phyloP scores from a whole-genome alignment of 164 flowering plant species.

The Piper longum region DNA sequence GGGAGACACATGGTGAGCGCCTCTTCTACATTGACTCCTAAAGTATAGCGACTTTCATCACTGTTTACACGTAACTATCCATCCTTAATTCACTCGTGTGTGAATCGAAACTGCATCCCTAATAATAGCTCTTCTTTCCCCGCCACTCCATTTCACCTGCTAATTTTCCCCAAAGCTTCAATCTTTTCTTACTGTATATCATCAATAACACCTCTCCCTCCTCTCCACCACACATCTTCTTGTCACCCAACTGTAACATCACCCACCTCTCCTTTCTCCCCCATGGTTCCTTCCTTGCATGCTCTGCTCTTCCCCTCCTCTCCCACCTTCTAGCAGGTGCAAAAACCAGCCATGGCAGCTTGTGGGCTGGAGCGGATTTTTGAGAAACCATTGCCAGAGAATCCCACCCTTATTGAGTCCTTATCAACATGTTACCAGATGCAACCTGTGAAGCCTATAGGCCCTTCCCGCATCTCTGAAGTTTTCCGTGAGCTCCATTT shows the following conservation, averaged over 20 bases:
- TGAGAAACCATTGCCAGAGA: slow-evolving; percentile 46
- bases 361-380: slow-evolving; percentile 61
- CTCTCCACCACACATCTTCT: no score
- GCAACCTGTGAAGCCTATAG: slow-evolving; percentile 12
- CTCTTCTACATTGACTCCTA: no score
- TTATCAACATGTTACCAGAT: slow-evolving; percentile 45
- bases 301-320: no score
- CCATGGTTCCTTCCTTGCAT: neutral
- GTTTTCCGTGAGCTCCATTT: slow-evolving; percentile 72
- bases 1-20: neutral
- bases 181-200: no score
- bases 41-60: neutral
- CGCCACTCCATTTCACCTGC: neutral
- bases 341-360: slow-evolving; percentile 34
- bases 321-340: neutral
- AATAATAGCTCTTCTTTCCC: slow-evolving; percentile 2
- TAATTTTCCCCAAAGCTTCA: neutral
- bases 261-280: no score
- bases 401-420: slow-evolving; percentile 35
- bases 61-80: neutral
- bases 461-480: slow-evolving; percentile 42
- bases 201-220: neutral
- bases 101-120: slow-evolving; percentile 1
- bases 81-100: neutral
- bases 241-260: no score